Conservation (phyloP, 805 yeast genomes). For the Candida palmyrensis region DNA sequence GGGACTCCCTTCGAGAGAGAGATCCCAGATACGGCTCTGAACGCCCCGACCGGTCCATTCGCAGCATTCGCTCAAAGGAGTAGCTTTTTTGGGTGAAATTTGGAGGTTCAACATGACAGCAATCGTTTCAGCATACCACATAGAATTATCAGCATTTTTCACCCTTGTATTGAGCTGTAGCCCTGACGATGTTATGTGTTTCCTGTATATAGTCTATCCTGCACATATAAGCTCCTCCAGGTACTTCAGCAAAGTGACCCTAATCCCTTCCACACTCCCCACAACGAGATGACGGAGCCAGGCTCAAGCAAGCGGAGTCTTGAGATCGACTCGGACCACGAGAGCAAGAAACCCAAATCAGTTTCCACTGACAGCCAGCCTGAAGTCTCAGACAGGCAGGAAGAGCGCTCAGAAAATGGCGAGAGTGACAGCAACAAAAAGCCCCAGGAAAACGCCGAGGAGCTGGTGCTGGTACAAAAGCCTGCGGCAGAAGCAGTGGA, state of each 20-base stretch:
- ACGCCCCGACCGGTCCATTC: too few relatives aligned
- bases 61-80: constrained; percentile 10
- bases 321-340: constrained; percentile 1
- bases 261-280: too few relatives aligned
- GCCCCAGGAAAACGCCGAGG: not conserved
- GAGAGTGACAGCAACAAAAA: not conserved
- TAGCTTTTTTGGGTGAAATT: not conserved
- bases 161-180: too few relatives aligned
- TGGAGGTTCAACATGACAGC: too few relatives aligned
- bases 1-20: constrained; percentile 14
- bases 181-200: too few relatives aligned
- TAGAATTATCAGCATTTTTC: too few relatives aligned
- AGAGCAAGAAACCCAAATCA: constrained; percentile 1
- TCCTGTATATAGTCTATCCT: too few relatives aligned
- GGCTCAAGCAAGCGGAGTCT: constrained; percentile 2
- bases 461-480: not conserved
- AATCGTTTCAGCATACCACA: too few relatives aligned
- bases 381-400: too few relatives aligned
- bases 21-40: constrained; percentile 3
- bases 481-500: not conserved
- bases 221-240: too few relatives aligned
- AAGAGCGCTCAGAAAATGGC: constrained; percentile 1
- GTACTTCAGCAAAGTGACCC: too few relatives aligned
- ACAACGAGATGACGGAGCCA: not conserved
- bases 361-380: too few relatives aligned